Evolutionary conservation across 345 rosid genomes (phyloP).

Genomic region (Salix exigua): DNA sequence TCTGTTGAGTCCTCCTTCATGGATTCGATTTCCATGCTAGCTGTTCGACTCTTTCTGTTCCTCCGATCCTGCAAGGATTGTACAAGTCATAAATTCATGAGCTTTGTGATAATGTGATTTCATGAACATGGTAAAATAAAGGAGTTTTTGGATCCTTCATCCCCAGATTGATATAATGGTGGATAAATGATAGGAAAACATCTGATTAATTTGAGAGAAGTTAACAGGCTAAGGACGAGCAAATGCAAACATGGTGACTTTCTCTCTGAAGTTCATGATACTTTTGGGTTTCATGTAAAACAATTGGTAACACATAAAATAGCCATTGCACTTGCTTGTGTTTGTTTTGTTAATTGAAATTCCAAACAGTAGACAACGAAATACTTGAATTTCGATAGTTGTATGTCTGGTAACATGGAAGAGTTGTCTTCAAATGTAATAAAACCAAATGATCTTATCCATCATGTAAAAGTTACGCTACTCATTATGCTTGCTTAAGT

Average conservation of each 20-base stretch:
- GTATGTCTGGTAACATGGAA: background rate
- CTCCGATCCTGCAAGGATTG: conserved; percentile 61
- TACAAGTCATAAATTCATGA: background rate
- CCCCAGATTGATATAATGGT: background rate
- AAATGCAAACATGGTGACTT: background rate
- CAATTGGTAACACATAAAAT: background rate
- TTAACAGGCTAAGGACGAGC: background rate
- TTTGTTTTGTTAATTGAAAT: background rate
- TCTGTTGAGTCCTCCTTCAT: conserved; percentile 59
- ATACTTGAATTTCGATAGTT: background rate
- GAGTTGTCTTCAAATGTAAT: background rate
- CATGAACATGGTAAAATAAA: background rate
- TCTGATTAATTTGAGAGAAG: background rate
- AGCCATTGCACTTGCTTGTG: background rate
- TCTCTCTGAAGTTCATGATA: background rate
- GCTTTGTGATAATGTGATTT: background rate
- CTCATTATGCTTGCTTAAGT: background rate
- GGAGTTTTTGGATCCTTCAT: background rate
- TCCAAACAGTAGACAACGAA: background rate
- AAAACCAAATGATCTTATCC: background rate
- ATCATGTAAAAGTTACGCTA: background rate
- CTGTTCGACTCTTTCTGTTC: conserved; percentile 61
- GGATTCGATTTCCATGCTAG: conserved; percentile 72
- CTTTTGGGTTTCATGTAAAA: background rate
- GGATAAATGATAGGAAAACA: background rate